Evolutionary conservation across 257 asterid genomes (phyloP).

Genomic region (Solanum sitiens): DNA sequence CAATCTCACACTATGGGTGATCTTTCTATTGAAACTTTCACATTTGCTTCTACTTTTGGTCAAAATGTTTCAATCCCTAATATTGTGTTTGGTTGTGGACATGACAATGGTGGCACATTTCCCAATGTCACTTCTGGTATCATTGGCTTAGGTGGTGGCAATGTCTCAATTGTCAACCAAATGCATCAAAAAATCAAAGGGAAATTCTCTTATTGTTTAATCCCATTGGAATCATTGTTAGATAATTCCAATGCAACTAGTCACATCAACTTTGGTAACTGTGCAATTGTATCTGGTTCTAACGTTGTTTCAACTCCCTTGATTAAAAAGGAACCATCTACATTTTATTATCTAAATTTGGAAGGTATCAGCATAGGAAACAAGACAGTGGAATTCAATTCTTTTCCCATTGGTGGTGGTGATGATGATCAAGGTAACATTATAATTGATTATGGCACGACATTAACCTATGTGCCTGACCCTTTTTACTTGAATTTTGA

Average conservation of each 20-base stretch:
- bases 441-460: conserved; percentile 9
- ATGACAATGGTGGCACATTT: background rate
- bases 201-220: conserved; percentile 11
- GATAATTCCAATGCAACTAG: background rate
- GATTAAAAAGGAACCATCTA: background rate
- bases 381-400: background rate
- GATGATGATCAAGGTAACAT: background rate
- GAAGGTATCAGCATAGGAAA: background rate
- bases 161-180: background rate
- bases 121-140: background rate
- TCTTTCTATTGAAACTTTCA: background rate
- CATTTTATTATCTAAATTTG: conserved; percentile 2
- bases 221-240: background rate
- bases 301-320: conserved; percentile 6
- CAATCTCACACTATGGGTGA: background rate
- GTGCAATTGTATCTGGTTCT: background rate
- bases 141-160: conserved; percentile 6
- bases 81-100: conserved; percentile 7
- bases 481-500: background rate
- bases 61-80: background rate
- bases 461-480: background rate
- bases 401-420: background rate
- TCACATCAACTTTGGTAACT: background rate
- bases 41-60: background rate
- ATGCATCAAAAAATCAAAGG: background rate